phyloP scores from a whole-genome alignment of 2,329 filamentous ascomycete species.

The Trichoderma semiorbis region DNA sequence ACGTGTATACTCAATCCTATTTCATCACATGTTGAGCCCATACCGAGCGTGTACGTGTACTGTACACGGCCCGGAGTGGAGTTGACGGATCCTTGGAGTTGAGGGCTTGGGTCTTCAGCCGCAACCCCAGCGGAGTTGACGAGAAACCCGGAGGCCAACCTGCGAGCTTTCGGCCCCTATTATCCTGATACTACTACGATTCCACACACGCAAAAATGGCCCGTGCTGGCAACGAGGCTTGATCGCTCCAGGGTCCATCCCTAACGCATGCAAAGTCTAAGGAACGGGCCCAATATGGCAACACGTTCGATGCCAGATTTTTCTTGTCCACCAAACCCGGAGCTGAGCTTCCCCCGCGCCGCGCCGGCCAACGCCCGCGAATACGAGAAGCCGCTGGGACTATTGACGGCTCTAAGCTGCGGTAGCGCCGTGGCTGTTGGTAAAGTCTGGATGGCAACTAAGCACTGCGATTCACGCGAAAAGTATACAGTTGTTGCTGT shows the following conservation, averaged over 20 bases:
- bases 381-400: slow-evolving; percentile 10
- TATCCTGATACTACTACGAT: neutral
- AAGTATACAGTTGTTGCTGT: neutral
- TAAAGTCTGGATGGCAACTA: neutral
- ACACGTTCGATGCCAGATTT: neutral
- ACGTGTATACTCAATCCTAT: neutral
- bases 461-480: neutral
- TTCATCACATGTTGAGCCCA: neutral
- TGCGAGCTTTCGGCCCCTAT: neutral
- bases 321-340: neutral
- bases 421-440: neutral
- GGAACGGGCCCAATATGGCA: neutral
- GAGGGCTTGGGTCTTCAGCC: neutral
- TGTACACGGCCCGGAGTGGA: neutral
- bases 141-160: neutral
- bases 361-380: slow-evolving; percentile 4
- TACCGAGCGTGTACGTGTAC: neutral
- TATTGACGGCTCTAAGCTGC: slow-evolving; percentile 6
- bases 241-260: slow-evolving; percentile 12
- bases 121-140: neutral
- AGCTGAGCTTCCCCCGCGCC: neutral
- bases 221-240: neutral
- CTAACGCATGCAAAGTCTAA: slow-evolving; percentile 1
- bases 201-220: neutral
- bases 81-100: neutral